Conservation (phyloP, 2,329 filamentous ascomycete genomes). For the Corinectria fuckeliana region DNA sequence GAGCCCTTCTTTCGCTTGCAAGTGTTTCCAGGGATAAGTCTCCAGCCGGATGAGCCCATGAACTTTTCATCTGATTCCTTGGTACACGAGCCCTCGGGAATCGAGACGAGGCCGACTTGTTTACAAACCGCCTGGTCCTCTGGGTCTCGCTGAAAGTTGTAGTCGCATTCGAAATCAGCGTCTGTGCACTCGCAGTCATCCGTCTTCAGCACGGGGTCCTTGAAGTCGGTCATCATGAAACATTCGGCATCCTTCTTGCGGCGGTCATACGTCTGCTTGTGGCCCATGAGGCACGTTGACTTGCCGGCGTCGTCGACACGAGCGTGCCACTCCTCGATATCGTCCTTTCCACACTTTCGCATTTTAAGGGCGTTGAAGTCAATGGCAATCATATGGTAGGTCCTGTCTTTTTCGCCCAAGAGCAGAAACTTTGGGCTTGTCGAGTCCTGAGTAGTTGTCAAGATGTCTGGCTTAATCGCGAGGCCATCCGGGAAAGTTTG, state of each 20-base stretch:
- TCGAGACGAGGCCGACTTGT: constrained; percentile 64
- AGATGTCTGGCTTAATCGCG: constrained; percentile 72
- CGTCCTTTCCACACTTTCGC: constrained; percentile 75
- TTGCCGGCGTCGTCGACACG: constrained; percentile 80
- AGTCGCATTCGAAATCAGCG: constrained; percentile 94
- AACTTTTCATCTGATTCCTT: constrained; percentile 71
- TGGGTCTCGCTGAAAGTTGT: constrained; percentile 77
- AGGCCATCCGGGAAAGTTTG: constrained; percentile 70
- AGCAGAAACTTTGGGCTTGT: constrained; percentile 91
- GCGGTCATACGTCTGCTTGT: constrained; percentile 84
- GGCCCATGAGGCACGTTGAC: constrained; percentile 92
- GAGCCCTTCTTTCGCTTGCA: constrained; percentile 67
- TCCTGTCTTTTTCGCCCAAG: constrained; percentile 64
- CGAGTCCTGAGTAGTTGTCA: constrained; percentile 92
- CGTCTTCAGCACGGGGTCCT: constrained; percentile 73
- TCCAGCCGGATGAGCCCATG: constrained; percentile 87
- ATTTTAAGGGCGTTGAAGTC: constrained; percentile 86
- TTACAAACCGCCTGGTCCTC: constrained; percentile 74
- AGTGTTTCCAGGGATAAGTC: constrained; percentile 84
- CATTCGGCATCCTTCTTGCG: constrained; percentile 89
- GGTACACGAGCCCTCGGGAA: constrained; percentile 78
- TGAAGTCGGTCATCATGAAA: constrained; percentile 86
- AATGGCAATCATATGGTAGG: constrained; percentile 73
- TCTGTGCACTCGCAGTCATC: constrained; percentile 82
- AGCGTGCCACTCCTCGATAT: constrained; percentile 90